A percentile compares a stretch with the other conserved stretches of the same genome.
Evolutionary conservation across 192 early-diverging fungal species (phyloP).

Genomic region (Gryganskiella cystojenkinii): DNA sequence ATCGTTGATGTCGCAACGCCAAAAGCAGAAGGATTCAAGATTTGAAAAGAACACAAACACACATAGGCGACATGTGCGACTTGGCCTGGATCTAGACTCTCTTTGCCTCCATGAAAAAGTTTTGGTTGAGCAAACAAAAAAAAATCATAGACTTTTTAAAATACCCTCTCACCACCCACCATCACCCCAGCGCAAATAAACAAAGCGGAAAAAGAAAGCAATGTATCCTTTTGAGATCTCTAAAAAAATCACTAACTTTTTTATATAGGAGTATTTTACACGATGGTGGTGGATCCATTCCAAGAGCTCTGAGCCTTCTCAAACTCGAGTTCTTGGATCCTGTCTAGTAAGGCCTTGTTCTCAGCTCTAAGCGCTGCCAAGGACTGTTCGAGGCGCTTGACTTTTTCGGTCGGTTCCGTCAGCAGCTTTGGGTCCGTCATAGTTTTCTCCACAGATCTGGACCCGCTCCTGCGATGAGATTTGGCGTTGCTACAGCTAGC

Average conservation of each 20-base stretch:
- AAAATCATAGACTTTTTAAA: background rate
- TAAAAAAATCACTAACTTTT: background rate
- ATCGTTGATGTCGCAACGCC: no score
- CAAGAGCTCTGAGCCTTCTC: slow-evolving; percentile 23
- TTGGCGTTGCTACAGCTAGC: no score
- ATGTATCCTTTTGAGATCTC: background rate
- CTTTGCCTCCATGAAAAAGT: no score
- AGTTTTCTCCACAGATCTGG: background rate
- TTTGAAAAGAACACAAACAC: no score
- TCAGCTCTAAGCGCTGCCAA: slow-evolving; percentile 42
- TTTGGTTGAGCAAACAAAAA: background rate
- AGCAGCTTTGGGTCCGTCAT: slow-evolving; percentile 5
- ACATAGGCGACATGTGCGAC: no score
- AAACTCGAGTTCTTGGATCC: slow-evolving; percentile 40
- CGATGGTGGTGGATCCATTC: background rate
- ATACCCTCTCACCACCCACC: background rate
- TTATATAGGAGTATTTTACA: background rate
- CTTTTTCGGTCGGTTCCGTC: slow-evolving; percentile 17
- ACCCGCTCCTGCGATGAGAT: background rate
- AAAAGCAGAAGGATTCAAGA: no score
- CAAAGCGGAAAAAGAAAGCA: no score
- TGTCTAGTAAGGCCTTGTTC: slow-evolving; percentile 36
- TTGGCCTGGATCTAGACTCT: no score
- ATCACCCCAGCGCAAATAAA: background rate
- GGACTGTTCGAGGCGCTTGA: slow-evolving; percentile 40